Evolutionary conservation across 768 basidiomycete genomes (phyloP).

Genomic region (Russula emetica): DNA sequence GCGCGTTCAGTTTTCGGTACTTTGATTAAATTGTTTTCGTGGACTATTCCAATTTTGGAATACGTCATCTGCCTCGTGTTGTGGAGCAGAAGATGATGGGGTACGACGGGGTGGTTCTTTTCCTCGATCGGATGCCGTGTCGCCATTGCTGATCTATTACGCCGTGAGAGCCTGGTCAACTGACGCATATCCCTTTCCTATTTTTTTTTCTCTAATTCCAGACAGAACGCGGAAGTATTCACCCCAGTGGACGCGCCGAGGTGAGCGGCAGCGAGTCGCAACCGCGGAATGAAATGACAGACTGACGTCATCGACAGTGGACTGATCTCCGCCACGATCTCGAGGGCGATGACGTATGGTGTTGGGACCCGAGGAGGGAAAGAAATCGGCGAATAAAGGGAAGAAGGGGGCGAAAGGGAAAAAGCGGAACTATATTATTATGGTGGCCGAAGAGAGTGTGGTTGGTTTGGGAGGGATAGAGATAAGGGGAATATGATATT

Average conservation of each 20-base stretch:
- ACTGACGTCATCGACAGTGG: slow-evolving; percentile 29
- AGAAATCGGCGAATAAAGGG: neutral
- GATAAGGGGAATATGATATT: neutral
- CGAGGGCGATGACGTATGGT: slow-evolving; percentile 23
- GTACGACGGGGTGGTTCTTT: slow-evolving; percentile 19
- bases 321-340: slow-evolving; percentile 29
- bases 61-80: slow-evolving; percentile 17
- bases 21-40: neutral
- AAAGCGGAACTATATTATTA: neutral
- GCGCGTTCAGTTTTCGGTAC: too few species aligned
- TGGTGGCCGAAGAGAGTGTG: neutral
- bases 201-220: neutral
- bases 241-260: slow-evolving; percentile 82
- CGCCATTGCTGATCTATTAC: neutral
- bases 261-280: slow-evolving; percentile 36
- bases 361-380: neutral
- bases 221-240: slow-evolving; percentile 63
- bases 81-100: slow-evolving; percentile 25
- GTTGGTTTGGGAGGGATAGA: too few species aligned
- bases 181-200: neutral
- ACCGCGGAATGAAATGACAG: neutral
- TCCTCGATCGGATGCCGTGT: slow-evolving; percentile 20
- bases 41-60: slow-evolving; percentile 21
- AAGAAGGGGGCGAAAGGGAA: neutral
- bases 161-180: neutral